phyloP scores from a whole-genome alignment of 2,329 filamentous ascomycete genomes.

The Xylaria sp. region DNA sequence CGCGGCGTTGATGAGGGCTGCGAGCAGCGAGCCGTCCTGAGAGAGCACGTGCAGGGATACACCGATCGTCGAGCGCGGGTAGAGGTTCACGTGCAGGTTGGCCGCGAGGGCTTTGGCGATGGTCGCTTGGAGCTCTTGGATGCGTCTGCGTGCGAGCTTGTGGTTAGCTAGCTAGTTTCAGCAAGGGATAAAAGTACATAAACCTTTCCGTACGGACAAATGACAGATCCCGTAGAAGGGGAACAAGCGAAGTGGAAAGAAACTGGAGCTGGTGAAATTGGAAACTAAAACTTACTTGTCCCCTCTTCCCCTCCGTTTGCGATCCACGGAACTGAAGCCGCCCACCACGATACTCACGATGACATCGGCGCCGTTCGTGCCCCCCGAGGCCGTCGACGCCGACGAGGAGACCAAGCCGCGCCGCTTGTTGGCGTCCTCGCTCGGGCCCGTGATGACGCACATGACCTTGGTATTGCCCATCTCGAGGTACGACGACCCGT shows the following conservation, averaged over 20 bases:
- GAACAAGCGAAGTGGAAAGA: background rate
- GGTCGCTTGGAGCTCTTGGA: slow-evolving; percentile 79
- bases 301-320: slow-evolving; percentile 74
- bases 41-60: slow-evolving; percentile 86
- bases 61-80: slow-evolving; percentile 83
- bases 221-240: too few relatives aligned
- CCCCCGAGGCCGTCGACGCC: slow-evolving; percentile 19
- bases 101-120: slow-evolving; percentile 78
- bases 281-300: slow-evolving; percentile 75
- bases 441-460: slow-evolving; percentile 86
- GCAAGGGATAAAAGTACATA: too few relatives aligned
- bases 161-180: background rate
- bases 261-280: too few relatives aligned
- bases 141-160: slow-evolving; percentile 63
- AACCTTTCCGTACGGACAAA: too few relatives aligned
- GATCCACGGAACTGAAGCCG: slow-evolving; percentile 85
- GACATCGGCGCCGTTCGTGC: slow-evolving; percentile 65
- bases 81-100: slow-evolving; percentile 84
- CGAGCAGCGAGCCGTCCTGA: slow-evolving; percentile 88
- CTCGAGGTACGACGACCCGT: slow-evolving; percentile 91
- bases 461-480: slow-evolving; percentile 98
- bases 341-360: slow-evolving; percentile 84
- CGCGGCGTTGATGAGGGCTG: slow-evolving; percentile 87
- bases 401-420: slow-evolving; percentile 36
- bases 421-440: slow-evolving; percentile 62